Base-by-base conservation (phyloP, 768 basidiomycete genomes). In the Suillus ampliporus region DNA sequence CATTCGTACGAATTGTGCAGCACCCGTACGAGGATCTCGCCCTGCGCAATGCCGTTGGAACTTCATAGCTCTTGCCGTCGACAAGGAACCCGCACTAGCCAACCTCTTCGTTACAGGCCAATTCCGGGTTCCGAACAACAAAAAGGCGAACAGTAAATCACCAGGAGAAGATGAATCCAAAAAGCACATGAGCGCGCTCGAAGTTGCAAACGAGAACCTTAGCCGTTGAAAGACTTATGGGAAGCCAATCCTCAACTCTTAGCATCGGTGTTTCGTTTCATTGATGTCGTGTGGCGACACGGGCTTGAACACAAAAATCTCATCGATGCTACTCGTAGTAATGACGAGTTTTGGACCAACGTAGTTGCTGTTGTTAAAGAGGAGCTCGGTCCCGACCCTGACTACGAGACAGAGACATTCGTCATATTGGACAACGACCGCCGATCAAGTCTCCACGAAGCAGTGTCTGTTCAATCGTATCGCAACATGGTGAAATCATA, bases 51-150 rank as follows among this genome's bases (percentile, higher is more conserved):
- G 84, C 90, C 0, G 86, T 92, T 98, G 96, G 95, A 85, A 84
- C 64, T 90, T 97, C 65, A 88, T 97, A 43, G 78, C 91, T 0
- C 80, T 92, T 19, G 89, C 92, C 1, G 86, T 96, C 15, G 89
- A 92, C 68, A 90, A 89, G 64, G 94, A 95, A 71, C 94, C 96
- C 1, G 94, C 95, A 0, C 80, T 97, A 5, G 88, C 91, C 2
- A 82, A 87, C 59, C 79, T 97, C 31, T 88, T 95, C 62, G 88
- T 95, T 37, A 83, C 87, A 0, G 94, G 94, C 4, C 83, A 86
- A 46, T 89, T 92, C 66, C 83, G 83, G 54, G 76, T 82, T 4
- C 83, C 86, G 3, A 70, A 63, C 37, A 69, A 63, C 41, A 74
- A 68, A 26, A 66, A 78, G 63, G 77, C 71, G 9, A 74, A 75